phyloP scores from a whole-genome alignment of 2,329 filamentous ascomycete species.

The Stemphylium beticola region DNA sequence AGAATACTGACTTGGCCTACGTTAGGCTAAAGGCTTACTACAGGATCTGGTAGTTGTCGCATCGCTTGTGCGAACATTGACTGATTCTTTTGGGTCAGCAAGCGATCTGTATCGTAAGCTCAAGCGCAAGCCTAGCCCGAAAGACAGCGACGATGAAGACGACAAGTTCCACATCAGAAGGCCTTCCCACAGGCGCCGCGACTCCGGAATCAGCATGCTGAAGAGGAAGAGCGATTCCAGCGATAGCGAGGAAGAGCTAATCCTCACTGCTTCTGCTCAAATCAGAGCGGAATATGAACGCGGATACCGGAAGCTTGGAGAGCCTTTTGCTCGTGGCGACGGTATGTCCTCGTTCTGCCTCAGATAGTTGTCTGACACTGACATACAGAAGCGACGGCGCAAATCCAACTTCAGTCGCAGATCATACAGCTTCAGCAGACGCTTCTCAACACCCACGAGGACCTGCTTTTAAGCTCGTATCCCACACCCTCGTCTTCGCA shows the following conservation, averaged over 20 bases:
- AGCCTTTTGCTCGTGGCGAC: constrained; percentile 41
- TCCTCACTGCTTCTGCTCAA: constrained; percentile 31
- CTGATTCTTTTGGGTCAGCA: constrained; percentile 39
- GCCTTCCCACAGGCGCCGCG: constrained; percentile 16
- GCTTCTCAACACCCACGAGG: constrained; percentile 38
- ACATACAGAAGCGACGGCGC: constrained; percentile 30
- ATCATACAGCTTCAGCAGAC: constrained; percentile 42
- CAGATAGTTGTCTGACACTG: background rate
- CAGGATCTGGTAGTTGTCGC: constrained; percentile 37
- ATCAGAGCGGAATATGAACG: constrained; percentile 39
- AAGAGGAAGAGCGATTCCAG: constrained; percentile 22
- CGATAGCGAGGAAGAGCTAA: constrained; percentile 39
- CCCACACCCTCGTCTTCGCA: constrained; percentile 29
- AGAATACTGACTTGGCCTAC: constrained; percentile 8
- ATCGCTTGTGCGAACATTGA: constrained; percentile 38
- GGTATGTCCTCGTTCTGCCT: constrained; percentile 21
- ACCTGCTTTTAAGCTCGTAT: constrained; percentile 32
- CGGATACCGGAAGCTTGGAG: constrained; percentile 37
- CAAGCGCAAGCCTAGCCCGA: constrained; percentile 26
- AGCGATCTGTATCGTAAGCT: constrained; percentile 41
- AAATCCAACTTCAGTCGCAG: constrained; percentile 41
- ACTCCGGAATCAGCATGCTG: constrained; percentile 24
- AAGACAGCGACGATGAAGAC: constrained; percentile 22
- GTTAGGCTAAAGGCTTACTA: constrained; percentile 33
- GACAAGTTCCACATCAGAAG: constrained; percentile 1